Evolutionary conservation across 176 grass and related monocot species (phyloP), one percentile per base, ranked within the genome.

Genomic region (Ensete ventricosum): DNA sequence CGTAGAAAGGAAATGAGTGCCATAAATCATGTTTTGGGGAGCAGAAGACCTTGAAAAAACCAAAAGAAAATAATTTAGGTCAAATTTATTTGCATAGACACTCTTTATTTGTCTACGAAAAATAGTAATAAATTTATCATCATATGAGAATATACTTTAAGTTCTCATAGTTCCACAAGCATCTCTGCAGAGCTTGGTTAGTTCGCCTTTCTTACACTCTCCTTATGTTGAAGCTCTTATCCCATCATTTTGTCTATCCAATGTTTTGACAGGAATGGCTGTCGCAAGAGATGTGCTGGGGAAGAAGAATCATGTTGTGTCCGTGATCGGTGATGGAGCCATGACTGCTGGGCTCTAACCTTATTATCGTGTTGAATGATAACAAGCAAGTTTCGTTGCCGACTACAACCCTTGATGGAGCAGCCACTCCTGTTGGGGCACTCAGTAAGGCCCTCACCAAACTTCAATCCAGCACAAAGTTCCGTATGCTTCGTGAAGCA

Each of bases 351-450:
- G 87, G 86, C 80, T 17, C 93, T 14, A 96, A 96, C 77, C 84
- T 96, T 83, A 92, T 92, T 51, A 81, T 92, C 19, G 86, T 96
- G 1, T 81, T 96, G 7, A 96, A 92, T 24, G 93, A 96, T 77
- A 96, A 96, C 85, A 90, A 88, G 83, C 93, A 92, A 79, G 93
- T 96, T 54, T 96, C 93, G 1, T 79, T 96, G 1, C 93, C 93
- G 0, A 96, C 93, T 1, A 89, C 93, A 0, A 92, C 93, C 13
- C 79, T 92, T 7, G 93, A 96, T 43, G 89, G 93, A 0, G 87
- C 93, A 0, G 23, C 93, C 9, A 81, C 60, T 62, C 93, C 93
- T 14, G 93, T 96, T 21, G 93, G 93, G 11, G 87, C 89, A 2
- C 85, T 96, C 8, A 96, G 87, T 80, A 91, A 89, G n/a, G 87